Conservation (phyloP, 768 basidiomycete genomes). For the Boletus sp. region DNA sequence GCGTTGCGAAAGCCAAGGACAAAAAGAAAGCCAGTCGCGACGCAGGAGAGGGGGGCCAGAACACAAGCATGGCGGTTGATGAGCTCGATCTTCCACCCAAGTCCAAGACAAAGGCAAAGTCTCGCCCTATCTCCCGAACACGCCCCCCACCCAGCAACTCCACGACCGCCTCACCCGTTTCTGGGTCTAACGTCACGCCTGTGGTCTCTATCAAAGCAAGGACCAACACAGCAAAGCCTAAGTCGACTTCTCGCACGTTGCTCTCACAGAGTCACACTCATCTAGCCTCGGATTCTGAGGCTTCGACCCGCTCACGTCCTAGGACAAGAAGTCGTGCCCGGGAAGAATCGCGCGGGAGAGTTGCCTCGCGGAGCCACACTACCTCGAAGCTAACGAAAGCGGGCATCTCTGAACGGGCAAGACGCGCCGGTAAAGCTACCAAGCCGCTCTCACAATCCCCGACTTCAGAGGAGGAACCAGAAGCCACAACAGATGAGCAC, state of each 20-base stretch:
- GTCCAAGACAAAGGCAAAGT: slow-evolving; percentile 12
- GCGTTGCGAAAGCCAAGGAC: slow-evolving; percentile 4
- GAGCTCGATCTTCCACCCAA: slow-evolving; percentile 4
- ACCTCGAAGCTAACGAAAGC: slow-evolving; percentile 7
- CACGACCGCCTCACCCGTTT: neutral
- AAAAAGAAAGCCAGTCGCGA: neutral
- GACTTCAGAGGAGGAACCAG: slow-evolving; percentile 11
- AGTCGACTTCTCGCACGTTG: slow-evolving; percentile 15
- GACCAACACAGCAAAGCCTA: slow-evolving; percentile 6
- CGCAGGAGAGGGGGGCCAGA: neutral
- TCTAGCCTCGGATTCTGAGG: slow-evolving; percentile 22
- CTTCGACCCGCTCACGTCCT: slow-evolving; percentile 15
- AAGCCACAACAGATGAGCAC: slow-evolving; percentile 2
- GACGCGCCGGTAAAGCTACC: neutral
- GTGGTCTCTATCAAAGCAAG: slow-evolving; percentile 1
- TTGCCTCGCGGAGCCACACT: slow-evolving; percentile 2
- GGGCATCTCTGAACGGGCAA: slow-evolving; percentile 1
- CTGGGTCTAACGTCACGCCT: neutral
- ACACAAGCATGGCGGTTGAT: slow-evolving; percentile 10
- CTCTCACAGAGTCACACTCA: slow-evolving; percentile 21
- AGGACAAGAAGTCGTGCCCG: slow-evolving; percentile 24
- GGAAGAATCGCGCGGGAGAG: slow-evolving; percentile 21
- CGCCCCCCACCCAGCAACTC: slow-evolving; percentile 7
- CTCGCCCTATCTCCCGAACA: slow-evolving; percentile 10
- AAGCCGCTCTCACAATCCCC: neutral